These are phyloP conservation scores for Syncephalastrum sp. DNA, from an alignment of 371 early-diverging fungal species.

Conservation along the genomic window DNA sequence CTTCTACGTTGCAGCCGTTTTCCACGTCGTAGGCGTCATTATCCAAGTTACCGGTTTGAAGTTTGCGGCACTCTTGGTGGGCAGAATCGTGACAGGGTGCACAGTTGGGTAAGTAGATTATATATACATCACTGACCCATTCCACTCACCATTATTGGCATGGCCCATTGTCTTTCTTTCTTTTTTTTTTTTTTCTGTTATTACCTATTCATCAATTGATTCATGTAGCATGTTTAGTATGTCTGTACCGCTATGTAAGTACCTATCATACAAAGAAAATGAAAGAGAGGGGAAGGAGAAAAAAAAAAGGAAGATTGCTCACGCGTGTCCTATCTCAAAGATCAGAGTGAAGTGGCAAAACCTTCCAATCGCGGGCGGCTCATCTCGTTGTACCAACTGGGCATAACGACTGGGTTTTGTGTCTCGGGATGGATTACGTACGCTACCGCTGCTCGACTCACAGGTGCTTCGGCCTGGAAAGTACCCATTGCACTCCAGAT, in stretches of 20 bases:
- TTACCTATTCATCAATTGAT: not conserved
- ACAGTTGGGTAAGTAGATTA: slow-evolving; percentile 53
- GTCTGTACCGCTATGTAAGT: slow-evolving; percentile 44
- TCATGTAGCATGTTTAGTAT: slow-evolving; percentile 29
- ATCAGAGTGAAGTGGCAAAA: slow-evolving; percentile 88
- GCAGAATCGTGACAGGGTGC: slow-evolving; percentile 70
- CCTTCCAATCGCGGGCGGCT: slow-evolving; percentile 82
- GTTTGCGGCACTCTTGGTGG: slow-evolving; percentile 60
- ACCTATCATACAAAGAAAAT: not conserved
- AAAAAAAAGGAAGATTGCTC: not conserved
- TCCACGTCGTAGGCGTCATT: slow-evolving; percentile 72
- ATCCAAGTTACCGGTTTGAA: slow-evolving; percentile 57
- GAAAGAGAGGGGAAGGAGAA: not conserved
- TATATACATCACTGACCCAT: not conserved
- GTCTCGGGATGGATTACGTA: slow-evolving; percentile 40
- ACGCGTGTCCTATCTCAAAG: slow-evolving; percentile 11
- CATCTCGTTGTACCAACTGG: slow-evolving; percentile 86
- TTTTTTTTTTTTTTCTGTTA: too few relatives aligned
- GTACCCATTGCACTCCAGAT: slow-evolving; percentile 76
- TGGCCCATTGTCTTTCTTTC: too few relatives aligned
- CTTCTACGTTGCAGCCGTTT: slow-evolving; percentile 50
- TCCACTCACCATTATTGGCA: too few relatives aligned
- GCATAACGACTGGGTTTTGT: slow-evolving; percentile 69
- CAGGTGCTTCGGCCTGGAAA: slow-evolving; percentile 15
- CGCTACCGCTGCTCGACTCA: slow-evolving; percentile 13